A percentile compares a stretch with the other conserved stretches of the same genome.
Evolutionary conservation across 805 yeast genomes (phyloP).

Genomic region (Candida lessepsii): DNA sequence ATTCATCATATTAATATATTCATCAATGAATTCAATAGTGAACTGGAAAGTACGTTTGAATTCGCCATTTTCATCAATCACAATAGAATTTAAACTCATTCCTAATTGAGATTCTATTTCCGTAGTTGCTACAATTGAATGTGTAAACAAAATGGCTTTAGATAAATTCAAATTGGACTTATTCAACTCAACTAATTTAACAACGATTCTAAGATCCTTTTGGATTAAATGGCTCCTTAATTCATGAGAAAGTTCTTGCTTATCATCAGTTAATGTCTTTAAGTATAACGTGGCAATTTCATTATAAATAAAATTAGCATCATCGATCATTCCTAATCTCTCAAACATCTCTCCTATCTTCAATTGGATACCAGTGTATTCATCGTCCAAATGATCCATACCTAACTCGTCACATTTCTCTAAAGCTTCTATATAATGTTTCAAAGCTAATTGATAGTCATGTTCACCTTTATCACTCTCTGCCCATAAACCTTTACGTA

Average conservation of each 20-base stretch:
- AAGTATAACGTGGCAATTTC: slow-evolving; percentile 63
- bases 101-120: slow-evolving; percentile 51
- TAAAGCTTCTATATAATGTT: slow-evolving; percentile 72
- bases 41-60: slow-evolving; percentile 4
- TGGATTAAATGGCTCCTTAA: slow-evolving; percentile 60
- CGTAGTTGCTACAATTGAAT: slow-evolving; percentile 62
- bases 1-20: slow-evolving; percentile 75
- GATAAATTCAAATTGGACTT: slow-evolving; percentile 46
- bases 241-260: slow-evolving; percentile 10
- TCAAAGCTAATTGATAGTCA: slow-evolving; percentile 67
- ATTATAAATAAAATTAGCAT: slow-evolving; percentile 65
- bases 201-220: slow-evolving; percentile 66
- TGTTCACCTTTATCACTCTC: slow-evolving; percentile 67
- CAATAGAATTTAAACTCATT: slow-evolving; percentile 8
- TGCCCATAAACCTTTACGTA: slow-evolving; percentile 80
- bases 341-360: slow-evolving; percentile 88
- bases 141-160: slow-evolving; percentile 60
- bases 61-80: slow-evolving; percentile 4
- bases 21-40: slow-evolving; percentile 59
- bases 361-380: slow-evolving; percentile 87
- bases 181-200: slow-evolving; percentile 63
- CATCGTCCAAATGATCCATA: slow-evolving; percentile 63
- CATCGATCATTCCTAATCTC: slow-evolving; percentile 55
- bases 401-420: slow-evolving; percentile 55
- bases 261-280: slow-evolving; percentile 42